phyloP scores from a whole-genome alignment of 2,329 filamentous ascomycete genomes.

The Chaetomium olivaceum region DNA sequence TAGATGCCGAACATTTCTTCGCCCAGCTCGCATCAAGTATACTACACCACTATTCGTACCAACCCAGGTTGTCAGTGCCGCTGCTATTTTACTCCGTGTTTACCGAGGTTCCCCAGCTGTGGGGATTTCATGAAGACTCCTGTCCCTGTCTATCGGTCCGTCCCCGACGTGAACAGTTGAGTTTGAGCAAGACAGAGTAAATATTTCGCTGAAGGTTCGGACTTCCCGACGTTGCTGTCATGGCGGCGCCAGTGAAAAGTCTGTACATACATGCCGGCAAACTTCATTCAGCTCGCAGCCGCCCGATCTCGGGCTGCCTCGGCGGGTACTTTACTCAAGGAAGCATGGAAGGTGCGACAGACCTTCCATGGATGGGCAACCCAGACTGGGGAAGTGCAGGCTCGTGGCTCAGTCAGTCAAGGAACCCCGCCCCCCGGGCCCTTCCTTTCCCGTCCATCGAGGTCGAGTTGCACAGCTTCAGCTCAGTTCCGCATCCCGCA shows the following conservation, averaged over 20 bases:
- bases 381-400: not conserved
- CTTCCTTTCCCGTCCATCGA: not conserved
- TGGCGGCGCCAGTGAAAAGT: not conserved
- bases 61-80: not conserved
- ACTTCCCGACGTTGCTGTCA: not conserved
- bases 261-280: not conserved
- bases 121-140: not conserved
- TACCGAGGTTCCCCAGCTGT: not conserved
- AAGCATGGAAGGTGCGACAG: conserved; percentile 21
- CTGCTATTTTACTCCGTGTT: not conserved
- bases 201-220: not conserved
- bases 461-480: not conserved
- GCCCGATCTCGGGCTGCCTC: not conserved
- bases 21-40: not conserved
- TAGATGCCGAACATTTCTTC: not conserved
- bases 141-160: conserved; percentile 2
- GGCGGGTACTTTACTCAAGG: not conserved
- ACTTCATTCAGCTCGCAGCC: not conserved
- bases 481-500: not conserved
- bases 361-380: conserved; percentile 16
- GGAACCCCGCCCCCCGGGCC: not conserved
- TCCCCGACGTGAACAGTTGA: not conserved
- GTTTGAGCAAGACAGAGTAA: not conserved
- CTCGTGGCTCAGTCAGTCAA: not conserved
- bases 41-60: too few relatives aligned